phyloP scores from a whole-genome alignment of 176 grass and related monocot genomes.

The Raddia distichophylla region DNA sequence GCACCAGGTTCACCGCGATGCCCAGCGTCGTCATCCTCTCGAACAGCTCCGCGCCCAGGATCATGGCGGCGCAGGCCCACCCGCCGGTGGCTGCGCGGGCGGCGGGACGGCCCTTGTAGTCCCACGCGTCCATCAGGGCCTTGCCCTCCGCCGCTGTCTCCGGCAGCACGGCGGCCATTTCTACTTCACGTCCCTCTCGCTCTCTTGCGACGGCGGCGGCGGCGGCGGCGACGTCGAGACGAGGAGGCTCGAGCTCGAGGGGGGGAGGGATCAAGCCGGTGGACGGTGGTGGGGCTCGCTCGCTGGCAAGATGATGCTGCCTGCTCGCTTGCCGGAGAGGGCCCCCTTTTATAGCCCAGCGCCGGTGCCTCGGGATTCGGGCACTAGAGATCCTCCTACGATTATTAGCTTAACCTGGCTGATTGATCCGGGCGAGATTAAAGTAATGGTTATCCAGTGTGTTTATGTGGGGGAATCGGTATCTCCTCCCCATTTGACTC shows the following conservation, averaged over 20 bases:
- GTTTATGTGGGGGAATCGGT: slow-evolving; percentile 41
- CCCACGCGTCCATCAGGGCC: slow-evolving; percentile 74
- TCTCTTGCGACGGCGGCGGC: background rate
- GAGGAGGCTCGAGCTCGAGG: slow-evolving; percentile 35
- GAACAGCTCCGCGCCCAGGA: slow-evolving; percentile 86
- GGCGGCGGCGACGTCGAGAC: background rate
- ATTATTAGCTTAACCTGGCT: background rate
- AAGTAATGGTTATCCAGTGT: background rate
- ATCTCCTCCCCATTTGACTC: slow-evolving; percentile 14
- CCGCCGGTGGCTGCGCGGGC: slow-evolving; percentile 61
- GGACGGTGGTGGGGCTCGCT: background rate
- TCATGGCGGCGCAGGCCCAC: slow-evolving; percentile 78
- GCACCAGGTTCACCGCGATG: slow-evolving; percentile 93
- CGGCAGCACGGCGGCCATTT: slow-evolving; percentile 62
- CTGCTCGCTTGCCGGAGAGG: background rate
- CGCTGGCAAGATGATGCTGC: background rate
- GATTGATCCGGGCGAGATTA: background rate
- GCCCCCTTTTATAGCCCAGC: slow-evolving; percentile 36
- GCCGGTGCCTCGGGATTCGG: slow-evolving; percentile 31
- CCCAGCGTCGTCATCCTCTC: slow-evolving; percentile 96
- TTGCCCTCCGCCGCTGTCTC: slow-evolving; percentile 51
- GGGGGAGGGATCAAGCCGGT: background rate
- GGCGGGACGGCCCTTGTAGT: slow-evolving; percentile 82
- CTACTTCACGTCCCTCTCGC: background rate
- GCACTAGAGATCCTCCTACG: slow-evolving; percentile 23